Base-by-base conservation (phyloP, 1,284 basidiomycete species). In the Calocybe gambosa region DNA sequence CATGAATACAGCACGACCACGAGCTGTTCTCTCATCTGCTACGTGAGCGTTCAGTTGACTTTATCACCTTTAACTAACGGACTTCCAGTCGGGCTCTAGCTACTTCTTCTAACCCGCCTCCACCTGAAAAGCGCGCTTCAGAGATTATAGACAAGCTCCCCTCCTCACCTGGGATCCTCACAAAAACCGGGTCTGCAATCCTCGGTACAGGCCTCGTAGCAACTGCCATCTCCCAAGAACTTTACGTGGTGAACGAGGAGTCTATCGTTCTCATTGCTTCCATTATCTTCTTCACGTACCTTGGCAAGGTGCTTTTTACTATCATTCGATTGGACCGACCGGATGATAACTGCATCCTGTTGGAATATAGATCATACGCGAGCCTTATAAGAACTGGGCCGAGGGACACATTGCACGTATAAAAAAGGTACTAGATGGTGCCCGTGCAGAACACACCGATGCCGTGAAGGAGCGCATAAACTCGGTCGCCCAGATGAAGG, bases 241-340 rank as follows among this genome's bases (percentile, higher is more conserved):
- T 98, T 48, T 98, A 97, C 67, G 95, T 99, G 50, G 82, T 95
- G 62, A 97, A 97, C 69, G 94, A 97, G 71, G 93, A 96, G 75
- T 85, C 88, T 28, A 82, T 94, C 50, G 75, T 93, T 33, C 77
- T 85, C 34, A 73, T 85, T 45, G 94, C 89, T 42, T 92, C 89
- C 59, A 75, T 90, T 57, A 86, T 96, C 61, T 82, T 98, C 64
- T 83, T 95, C 57, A 78, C 82, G 23, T 89, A 87, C 67, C 79
- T 98, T 59, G 92, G 82, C 60, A 85, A 85, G 75, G 86, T 85
- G 62, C 52, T 77, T 67, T n/a, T 8, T 29, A n/a, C 8, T n/a
- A 19, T 8, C 15, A 9, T n/a, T 25, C 20, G n/a, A 23, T 23
- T 23, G 4, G 7, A 23, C 21, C 21, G 21, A 23, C 4, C 3